phyloP scores from a whole-genome alignment of 2,329 filamentous ascomycete genomes.

The Ceratocystis huliohia region DNA sequence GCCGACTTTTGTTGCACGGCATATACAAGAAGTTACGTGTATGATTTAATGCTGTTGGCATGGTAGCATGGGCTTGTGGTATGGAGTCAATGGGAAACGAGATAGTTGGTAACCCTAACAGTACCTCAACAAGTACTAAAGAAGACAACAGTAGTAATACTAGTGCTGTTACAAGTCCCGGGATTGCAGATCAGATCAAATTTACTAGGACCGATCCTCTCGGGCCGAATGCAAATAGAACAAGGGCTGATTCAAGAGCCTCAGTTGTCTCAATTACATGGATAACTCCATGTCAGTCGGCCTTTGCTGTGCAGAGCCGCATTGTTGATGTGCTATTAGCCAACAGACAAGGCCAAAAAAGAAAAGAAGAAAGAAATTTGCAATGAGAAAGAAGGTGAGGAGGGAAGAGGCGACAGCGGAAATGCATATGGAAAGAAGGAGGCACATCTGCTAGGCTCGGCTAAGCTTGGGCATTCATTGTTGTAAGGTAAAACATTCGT shows the following conservation, averaged over 20 bases:
- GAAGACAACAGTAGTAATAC: not conserved
- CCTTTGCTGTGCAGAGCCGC: not conserved
- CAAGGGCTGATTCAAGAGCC: slow-evolving; percentile 12
- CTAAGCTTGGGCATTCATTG: too few species aligned
- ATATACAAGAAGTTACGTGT: not conserved
- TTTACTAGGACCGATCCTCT: slow-evolving; percentile 9
- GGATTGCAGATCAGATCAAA: slow-evolving; percentile 6
- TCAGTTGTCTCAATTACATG: slow-evolving; percentile 6
- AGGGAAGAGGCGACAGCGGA: too few species aligned
- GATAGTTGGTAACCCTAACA: not conserved
- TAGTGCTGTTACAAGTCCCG: not conserved
- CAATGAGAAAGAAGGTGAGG: not conserved
- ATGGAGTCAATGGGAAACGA: not conserved
- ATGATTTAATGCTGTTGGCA: not conserved
- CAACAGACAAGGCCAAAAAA: too few species aligned
- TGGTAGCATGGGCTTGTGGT: not conserved
- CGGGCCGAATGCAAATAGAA: slow-evolving; percentile 16
- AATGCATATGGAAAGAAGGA: too few species aligned
- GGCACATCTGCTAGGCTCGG: too few species aligned
- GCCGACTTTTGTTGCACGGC: not conserved
- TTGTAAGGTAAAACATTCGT: too few species aligned
- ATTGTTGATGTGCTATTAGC: not conserved
- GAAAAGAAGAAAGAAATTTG: not conserved
- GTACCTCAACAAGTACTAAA: too few species aligned
- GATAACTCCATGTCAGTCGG: not conserved